phyloP scores from a whole-genome alignment of 192 early-diverging fungal species.

The Backusella westeae region DNA sequence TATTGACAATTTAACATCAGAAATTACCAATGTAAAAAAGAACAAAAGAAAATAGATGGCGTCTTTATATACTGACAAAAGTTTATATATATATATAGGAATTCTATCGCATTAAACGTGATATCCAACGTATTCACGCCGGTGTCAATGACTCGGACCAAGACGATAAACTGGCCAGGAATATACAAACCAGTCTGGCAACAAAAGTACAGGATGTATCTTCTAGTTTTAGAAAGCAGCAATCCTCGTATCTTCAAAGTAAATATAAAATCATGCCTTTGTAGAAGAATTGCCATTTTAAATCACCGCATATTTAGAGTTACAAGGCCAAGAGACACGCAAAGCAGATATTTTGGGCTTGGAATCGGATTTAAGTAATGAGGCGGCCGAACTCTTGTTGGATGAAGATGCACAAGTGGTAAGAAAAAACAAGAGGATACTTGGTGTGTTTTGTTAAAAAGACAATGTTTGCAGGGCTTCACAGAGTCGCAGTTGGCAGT shows the following conservation, averaged over 20 bases:
- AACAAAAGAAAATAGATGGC: neutral
- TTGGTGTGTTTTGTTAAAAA: constrained; percentile 8
- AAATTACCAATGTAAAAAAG: constrained; percentile 72
- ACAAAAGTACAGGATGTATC: constrained; percentile 88
- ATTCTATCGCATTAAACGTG: constrained; percentile 78
- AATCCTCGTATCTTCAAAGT: constrained; percentile 88
- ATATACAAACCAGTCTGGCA: constrained; percentile 90
- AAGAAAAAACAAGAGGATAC: constrained; percentile 12
- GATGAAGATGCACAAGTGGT: constrained; percentile 44
- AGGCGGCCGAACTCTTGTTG: constrained; percentile 28
- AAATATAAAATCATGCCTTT: constrained; percentile 21
- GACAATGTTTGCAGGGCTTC: constrained; percentile 58
- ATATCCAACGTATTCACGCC: constrained; percentile 72
- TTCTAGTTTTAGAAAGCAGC: constrained; percentile 77
- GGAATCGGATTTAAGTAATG: constrained; percentile 24
- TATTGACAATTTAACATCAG: constrained; percentile 79
- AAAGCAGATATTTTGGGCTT: constrained; percentile 37
- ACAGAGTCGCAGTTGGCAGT: constrained; percentile 81
- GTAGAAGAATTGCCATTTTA: neutral
- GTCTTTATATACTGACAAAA: no score
- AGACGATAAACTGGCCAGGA: constrained; percentile 66
- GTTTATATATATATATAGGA: constrained; percentile 38
- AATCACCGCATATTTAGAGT: constrained; percentile 24
- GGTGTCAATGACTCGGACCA: constrained; percentile 54
- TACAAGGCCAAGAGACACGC: constrained; percentile 38